Evolutionary conservation across 2,329 filamentous ascomycete species (phyloP).

Genomic region (Alternaria infectoria): DNA sequence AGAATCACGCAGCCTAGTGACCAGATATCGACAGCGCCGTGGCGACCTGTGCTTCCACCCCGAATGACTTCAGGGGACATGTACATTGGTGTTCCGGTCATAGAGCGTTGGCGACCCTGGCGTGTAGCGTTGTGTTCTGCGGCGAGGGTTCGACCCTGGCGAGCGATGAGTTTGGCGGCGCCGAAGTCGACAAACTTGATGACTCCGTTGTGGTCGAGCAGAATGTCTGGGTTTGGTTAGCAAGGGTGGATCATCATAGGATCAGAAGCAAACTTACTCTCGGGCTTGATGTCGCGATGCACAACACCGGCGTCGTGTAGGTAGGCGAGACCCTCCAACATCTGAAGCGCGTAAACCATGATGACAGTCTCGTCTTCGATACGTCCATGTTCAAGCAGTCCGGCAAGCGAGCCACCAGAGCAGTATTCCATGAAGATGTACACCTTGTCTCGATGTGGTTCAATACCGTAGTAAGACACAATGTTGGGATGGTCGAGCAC

Average conservation of each 20-base stretch:
- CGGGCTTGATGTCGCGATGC: conserved; percentile 97
- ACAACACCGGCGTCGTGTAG: conserved; percentile 90
- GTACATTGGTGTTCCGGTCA: conserved; percentile 99
- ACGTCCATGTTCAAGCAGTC: conserved; percentile 88
- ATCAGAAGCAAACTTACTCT: conserved; percentile 68
- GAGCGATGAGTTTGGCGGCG: conserved; percentile 93
- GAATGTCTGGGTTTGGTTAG: conserved; percentile 66
- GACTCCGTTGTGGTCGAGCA: conserved; percentile 95
- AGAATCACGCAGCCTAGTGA: conserved; percentile 95
- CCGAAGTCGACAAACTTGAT: conserved; percentile 99
- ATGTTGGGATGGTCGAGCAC: conserved; percentile 97
- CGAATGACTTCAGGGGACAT: conserved; percentile 99
- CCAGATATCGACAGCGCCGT: conserved; percentile 93
- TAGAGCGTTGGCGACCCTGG: conserved; percentile 73
- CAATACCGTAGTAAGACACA: conserved; percentile 96
- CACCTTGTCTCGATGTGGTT: conserved; percentile 98
- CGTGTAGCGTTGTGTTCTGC: conserved; percentile 63
- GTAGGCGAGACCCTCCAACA: conserved; percentile 92
- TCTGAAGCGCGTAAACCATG: conserved; percentile 93
- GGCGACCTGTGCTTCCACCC: conserved; percentile 72
- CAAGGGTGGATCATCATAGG: neutral
- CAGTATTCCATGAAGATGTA: conserved; percentile 99
- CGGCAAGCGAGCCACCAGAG: conserved; percentile 89
- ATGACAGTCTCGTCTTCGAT: conserved; percentile 98
- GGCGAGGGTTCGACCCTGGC: conserved; percentile 86